phyloP scores from a whole-genome alignment of 495 filamentous ascomycete species.

The Neurospora sublineolata region DNA sequence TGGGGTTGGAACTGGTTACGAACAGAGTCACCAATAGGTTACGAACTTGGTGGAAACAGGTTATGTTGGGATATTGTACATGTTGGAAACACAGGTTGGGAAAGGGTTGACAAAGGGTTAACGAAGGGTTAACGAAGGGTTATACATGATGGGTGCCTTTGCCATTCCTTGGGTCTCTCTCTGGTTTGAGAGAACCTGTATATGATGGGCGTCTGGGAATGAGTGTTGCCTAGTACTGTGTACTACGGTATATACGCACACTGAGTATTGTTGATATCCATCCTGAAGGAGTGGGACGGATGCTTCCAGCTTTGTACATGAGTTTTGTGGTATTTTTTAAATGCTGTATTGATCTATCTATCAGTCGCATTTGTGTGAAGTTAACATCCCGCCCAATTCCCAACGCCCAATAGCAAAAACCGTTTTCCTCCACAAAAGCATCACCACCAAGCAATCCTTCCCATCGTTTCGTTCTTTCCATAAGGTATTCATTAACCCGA shows the following conservation, averaged over 20 bases:
- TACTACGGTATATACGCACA: not conserved
- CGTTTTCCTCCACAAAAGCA: not conserved
- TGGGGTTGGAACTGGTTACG: not conserved
- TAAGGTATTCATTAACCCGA: not conserved
- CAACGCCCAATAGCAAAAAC: too few relatives aligned
- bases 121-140: not conserved
- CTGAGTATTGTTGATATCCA: not conserved
- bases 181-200: not conserved
- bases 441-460: not conserved
- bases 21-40: not conserved
- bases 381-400: not conserved
- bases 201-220: not conserved
- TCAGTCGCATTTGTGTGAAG: not conserved
- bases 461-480: not conserved
- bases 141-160: not conserved
- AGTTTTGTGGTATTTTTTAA: not conserved
- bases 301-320: not conserved
- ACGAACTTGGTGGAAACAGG: not conserved
- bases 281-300: not conserved
- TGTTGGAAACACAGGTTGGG: not conserved
- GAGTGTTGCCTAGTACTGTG: not conserved
- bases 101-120: not conserved
- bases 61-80: not conserved
- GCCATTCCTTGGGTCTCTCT: not conserved
- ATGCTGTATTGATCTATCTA: not conserved